phyloP scores from a whole-genome alignment of 2,329 filamentous ascomycete species.

The Penicillium sp. region DNA sequence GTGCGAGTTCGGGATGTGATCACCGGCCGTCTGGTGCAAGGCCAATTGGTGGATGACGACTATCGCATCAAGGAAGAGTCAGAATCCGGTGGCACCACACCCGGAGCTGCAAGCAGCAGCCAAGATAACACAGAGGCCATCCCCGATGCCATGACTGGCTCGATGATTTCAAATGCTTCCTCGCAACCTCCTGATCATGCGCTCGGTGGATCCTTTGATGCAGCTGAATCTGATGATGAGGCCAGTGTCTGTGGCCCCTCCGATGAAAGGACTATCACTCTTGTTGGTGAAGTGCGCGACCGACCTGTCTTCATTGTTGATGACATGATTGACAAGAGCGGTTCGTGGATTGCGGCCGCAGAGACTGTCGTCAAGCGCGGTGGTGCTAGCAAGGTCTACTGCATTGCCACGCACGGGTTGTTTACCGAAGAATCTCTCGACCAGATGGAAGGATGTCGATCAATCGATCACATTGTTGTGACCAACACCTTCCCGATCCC shows the following conservation, averaged over 20 bases:
- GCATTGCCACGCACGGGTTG: constrained; percentile 93
- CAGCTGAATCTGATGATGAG: constrained; percentile 86
- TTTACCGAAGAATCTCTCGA: constrained; percentile 88
- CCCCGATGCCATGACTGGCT: constrained; percentile 86
- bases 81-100: constrained; percentile 55
- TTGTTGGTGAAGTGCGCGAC: constrained; percentile 92
- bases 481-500: constrained; percentile 96
- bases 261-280: constrained; percentile 90
- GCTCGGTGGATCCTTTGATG: constrained; percentile 82
- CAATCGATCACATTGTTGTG: constrained; percentile 90
- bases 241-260: constrained; percentile 56
- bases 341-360: constrained; percentile 94
- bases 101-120: constrained; percentile 48
- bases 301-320: constrained; percentile 92
- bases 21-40: constrained; percentile 85
- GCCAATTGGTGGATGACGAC: constrained; percentile 93
- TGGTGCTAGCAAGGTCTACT: constrained; percentile 89
- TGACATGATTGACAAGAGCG: constrained; percentile 98
- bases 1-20: constrained; percentile 85
- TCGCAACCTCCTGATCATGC: constrained; percentile 68
- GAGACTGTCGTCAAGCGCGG: constrained; percentile 95
- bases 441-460: constrained; percentile 87
- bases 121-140: constrained; percentile 54
- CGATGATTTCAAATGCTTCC: constrained; percentile 77
- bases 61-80: constrained; percentile 72